Percentiles rank a stretch among this genome's conserved stretches.
Evolutionary conservation across 106 monocot species (phyloP).

Genomic region (Agapanthus africanus): DNA sequence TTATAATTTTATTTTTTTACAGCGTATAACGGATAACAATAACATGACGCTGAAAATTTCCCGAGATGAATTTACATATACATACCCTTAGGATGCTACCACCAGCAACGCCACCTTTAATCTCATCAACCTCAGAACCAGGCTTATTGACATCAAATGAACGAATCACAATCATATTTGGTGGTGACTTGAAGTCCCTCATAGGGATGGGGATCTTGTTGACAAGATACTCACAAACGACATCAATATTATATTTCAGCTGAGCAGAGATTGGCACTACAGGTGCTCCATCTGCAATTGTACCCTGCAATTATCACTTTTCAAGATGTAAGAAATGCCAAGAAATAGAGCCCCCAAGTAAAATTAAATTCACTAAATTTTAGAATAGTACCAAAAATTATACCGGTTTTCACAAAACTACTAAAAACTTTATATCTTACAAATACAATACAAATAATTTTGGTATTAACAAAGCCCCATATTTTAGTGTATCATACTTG

Average conservation of each 20-base stretch:
- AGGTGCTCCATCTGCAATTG: conserved; percentile 84
- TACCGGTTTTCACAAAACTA: too few relatives aligned
- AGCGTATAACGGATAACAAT: background rate
- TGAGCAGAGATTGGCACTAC: conserved; percentile 96
- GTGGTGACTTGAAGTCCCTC: conserved; percentile 70
- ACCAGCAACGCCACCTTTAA: conserved; percentile 85
- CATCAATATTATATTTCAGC: conserved; percentile 92
- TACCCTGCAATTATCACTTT: conserved; percentile 46
- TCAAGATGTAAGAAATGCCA: background rate
- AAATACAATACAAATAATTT: too few relatives aligned
- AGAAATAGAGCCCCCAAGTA: background rate
- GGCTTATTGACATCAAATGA: conserved; percentile 98
- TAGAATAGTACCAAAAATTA: too few relatives aligned
- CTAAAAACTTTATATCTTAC: too few relatives aligned
- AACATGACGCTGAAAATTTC: background rate
- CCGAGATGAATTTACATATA: background rate
- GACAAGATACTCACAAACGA: conserved; percentile 86
- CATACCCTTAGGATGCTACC: conserved; percentile 84
- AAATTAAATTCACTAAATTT: too few relatives aligned
- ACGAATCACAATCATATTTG: conserved; percentile 95
- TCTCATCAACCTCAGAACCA: conserved; percentile 95
- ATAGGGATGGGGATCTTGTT: conserved; percentile 87
- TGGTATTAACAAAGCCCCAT: too few relatives aligned
- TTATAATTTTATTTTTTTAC: background rate
- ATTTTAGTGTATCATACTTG: too few relatives aligned